These are phyloP conservation scores for Hylodesmum podocarpum DNA, from an alignment of 306 rosid genomes.

Conservation along the genomic window DNA sequence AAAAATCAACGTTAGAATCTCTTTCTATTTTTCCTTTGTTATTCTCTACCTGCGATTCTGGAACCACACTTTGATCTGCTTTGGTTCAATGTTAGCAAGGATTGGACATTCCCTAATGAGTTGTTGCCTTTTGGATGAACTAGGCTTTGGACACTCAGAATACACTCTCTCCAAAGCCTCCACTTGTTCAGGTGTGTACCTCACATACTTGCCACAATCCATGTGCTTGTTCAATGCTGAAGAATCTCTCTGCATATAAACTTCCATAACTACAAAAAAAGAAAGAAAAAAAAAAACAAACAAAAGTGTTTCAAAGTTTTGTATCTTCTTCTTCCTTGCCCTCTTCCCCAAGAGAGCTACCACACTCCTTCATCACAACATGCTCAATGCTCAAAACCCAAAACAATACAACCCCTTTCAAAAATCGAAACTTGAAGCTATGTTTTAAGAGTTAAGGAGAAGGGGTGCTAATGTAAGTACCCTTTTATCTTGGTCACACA, in stretches of 20 bases:
- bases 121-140: constrained; percentile 75
- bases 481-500: constrained; percentile 32
- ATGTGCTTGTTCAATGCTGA: constrained; percentile 40
- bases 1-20: too few species aligned
- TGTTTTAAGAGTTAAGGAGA: neutral
- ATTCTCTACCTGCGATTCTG: constrained; percentile 78
- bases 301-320: neutral
- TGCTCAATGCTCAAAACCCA: too few species aligned
- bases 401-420: neutral
- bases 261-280: constrained; percentile 11
- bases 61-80: constrained; percentile 90
- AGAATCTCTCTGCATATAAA: constrained; percentile 54
- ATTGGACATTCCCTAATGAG: constrained; percentile 75
- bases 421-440: constrained; percentile 25
- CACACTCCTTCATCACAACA: constrained; percentile 72
- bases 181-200: constrained; percentile 80
- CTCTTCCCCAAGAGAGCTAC: constrained; percentile 89
- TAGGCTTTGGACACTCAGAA: constrained; percentile 77
- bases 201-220: constrained; percentile 73
- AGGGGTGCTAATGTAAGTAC: constrained; percentile 15
- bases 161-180: constrained; percentile 87
- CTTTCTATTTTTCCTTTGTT: too few species aligned
- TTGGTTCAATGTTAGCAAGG: constrained; percentile 72
- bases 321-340: constrained; percentile 50
- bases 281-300: too few species aligned